phyloP scores from a whole-genome alignment of 2,329 filamentous ascomycete species.

The Colletotrichum tanaceti region DNA sequence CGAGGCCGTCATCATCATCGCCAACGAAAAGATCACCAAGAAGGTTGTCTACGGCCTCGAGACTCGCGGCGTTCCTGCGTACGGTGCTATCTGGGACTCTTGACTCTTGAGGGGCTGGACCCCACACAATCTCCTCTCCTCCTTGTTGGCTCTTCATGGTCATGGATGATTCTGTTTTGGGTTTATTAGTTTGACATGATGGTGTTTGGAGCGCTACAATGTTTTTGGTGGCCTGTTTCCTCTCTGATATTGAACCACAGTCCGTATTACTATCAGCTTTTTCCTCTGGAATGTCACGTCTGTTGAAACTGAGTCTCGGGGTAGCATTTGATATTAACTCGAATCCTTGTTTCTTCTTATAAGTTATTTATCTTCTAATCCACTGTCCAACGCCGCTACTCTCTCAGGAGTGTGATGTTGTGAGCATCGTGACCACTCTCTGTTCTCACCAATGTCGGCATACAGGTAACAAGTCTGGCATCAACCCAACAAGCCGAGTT shows the following conservation, averaged over 20 bases:
- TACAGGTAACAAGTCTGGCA: not conserved
- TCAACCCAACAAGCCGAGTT: not conserved
- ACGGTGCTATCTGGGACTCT: slow-evolving; percentile 79
- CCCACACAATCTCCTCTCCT: not conserved
- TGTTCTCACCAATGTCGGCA: no score
- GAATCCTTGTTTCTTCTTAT: not conserved
- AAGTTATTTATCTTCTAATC: no score
- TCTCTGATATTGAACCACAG: no score
- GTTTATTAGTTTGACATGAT: no score
- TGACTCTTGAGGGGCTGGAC: slow-evolving; percentile 59
- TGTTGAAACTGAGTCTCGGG: no score
- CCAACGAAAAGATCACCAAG: slow-evolving; percentile 74
- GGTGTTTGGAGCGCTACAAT: no score
- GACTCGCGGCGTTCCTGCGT: slow-evolving; percentile 72
- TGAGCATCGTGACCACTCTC: no score
- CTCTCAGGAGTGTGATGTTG: no score
- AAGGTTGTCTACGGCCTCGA: slow-evolving; percentile 77
- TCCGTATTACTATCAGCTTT: not conserved
- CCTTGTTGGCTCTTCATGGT: not conserved
- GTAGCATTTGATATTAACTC: not conserved
- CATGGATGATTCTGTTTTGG: not conserved
- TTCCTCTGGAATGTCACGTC: not conserved
- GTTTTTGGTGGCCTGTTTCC: not conserved
- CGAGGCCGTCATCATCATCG: slow-evolving; percentile 79
- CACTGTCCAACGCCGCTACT: no score